Evolutionary conservation across 805 yeast species (phyloP).

Genomic region (Saccharomyces kudriavzevii): DNA sequence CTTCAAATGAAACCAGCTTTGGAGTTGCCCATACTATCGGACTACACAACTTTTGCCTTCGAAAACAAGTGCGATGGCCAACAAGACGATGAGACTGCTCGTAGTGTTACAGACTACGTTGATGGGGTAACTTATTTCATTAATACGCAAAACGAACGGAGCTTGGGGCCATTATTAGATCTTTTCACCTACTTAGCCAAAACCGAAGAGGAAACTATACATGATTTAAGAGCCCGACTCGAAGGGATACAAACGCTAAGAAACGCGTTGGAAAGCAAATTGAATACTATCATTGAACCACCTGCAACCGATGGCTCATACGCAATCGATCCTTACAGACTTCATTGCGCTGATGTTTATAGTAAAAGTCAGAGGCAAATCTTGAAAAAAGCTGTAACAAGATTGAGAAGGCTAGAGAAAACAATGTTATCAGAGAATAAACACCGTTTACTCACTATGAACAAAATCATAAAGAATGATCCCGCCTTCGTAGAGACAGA

Average conservation of each 20-base stretch:
- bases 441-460: constrained; percentile 38
- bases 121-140: constrained; percentile 32
- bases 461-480: constrained; percentile 47
- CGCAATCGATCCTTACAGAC: constrained; percentile 10
- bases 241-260: constrained; percentile 51
- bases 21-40: constrained; percentile 32
- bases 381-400: constrained; percentile 36
- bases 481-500: constrained; percentile 39
- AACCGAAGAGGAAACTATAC: constrained; percentile 32
- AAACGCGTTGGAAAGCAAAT: constrained; percentile 46
- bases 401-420: constrained; percentile 45
- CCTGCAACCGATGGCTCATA: constrained; percentile 4
- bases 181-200: constrained; percentile 26
- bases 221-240: constrained; percentile 45
- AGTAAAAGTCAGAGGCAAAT: constrained; percentile 42
- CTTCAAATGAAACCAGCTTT: constrained; percentile 32
- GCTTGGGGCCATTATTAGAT: constrained; percentile 20
- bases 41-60: constrained; percentile 36
- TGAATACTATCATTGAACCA: constrained; percentile 9
- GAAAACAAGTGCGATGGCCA: constrained; percentile 7
- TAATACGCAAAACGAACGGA: constrained; percentile 15
- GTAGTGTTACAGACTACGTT: constrained; percentile 9
- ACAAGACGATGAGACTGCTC: background rate
- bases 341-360: constrained; percentile 36
- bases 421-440: constrained; percentile 37